phyloP scores from a whole-genome alignment of 176 grass and related monocot species.

The Lolium multiflorum region DNA sequence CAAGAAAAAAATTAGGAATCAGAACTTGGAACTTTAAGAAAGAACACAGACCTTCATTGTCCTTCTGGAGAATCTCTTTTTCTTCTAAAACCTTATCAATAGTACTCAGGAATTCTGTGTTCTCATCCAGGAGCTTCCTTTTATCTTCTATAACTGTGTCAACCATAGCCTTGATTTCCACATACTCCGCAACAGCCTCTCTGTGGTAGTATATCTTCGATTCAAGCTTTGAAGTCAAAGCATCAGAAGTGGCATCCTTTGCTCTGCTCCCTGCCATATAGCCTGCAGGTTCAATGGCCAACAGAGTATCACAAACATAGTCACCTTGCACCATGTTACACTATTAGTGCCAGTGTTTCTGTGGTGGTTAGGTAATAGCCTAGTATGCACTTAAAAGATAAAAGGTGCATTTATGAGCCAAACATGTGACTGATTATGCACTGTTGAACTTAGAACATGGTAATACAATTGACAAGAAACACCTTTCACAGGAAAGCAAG shows the following conservation, averaged over 20 bases:
- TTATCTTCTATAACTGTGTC: slow-evolving; percentile 15
- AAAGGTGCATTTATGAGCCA: neutral
- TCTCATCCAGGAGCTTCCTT: slow-evolving; percentile 18
- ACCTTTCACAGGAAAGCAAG: neutral
- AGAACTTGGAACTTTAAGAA: neutral
- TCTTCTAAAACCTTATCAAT: neutral
- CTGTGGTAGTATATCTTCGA: slow-evolving; percentile 21
- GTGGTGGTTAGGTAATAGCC: neutral
- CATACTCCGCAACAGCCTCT: neutral
- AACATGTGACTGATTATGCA: neutral
- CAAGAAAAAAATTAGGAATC: neutral
- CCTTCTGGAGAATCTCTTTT: slow-evolving; percentile 12
- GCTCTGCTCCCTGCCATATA: neutral
- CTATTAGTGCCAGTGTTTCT: neutral
- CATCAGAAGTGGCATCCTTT: neutral
- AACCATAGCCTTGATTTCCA: slow-evolving; percentile 21
- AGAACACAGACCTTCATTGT: slow-evolving; percentile 20
- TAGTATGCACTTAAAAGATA: neutral
- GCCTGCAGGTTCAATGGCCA: neutral
- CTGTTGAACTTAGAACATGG: neutral
- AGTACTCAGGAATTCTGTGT: neutral
- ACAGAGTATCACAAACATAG: slow-evolving; percentile 1
- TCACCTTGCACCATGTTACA: neutral
- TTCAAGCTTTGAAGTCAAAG: slow-evolving; percentile 31
- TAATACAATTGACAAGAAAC: neutral